Conservation (phyloP, 2,329 filamentous ascomycete species). For the Paracoccidioides brasiliensis region DNA sequence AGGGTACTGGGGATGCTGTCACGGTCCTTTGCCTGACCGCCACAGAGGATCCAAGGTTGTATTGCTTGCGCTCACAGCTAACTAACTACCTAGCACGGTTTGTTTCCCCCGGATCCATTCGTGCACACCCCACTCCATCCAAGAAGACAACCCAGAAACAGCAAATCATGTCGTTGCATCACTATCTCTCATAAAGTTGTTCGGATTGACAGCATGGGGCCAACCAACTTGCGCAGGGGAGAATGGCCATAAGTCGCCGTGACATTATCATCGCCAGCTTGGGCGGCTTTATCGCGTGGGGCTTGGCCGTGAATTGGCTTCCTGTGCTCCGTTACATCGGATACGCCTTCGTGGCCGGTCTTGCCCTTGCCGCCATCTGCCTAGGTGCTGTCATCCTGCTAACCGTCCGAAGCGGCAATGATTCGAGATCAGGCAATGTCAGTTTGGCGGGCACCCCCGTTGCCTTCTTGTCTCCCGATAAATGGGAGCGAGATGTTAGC, state of each 20-base stretch:
- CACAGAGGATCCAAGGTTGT: not conserved
- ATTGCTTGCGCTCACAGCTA: not conserved
- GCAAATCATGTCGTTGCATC: not conserved
- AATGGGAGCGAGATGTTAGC: conserved; percentile 59
- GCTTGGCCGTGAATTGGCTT: conserved; percentile 68
- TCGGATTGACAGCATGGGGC: conserved; percentile 12
- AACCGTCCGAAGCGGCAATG: conserved; percentile 36
- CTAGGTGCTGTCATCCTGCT: conserved; percentile 49
- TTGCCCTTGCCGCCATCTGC: conserved; percentile 40
- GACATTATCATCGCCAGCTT: conserved; percentile 31
- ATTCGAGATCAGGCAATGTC: conserved; percentile 32
- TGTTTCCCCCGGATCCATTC: not conserved
- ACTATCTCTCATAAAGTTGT: conserved; percentile 4
- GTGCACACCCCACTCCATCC: not conserved
- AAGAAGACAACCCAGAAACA: not conserved
- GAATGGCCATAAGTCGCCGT: conserved; percentile 35
- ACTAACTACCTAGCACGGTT: not conserved
- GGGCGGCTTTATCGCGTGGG: conserved; percentile 63
- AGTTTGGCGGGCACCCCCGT: conserved; percentile 17
- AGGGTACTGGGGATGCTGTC: not conserved
- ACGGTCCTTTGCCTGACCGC: not conserved
- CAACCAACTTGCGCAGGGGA: conserved; percentile 29
- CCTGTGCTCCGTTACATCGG: conserved; percentile 72
- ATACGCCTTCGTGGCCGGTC: conserved; percentile 67
- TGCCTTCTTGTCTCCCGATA: conserved; percentile 48